Evolutionary conservation across 176 grass and related monocot genomes (phyloP).

Genomic region (Metroxylon sagu): DNA sequence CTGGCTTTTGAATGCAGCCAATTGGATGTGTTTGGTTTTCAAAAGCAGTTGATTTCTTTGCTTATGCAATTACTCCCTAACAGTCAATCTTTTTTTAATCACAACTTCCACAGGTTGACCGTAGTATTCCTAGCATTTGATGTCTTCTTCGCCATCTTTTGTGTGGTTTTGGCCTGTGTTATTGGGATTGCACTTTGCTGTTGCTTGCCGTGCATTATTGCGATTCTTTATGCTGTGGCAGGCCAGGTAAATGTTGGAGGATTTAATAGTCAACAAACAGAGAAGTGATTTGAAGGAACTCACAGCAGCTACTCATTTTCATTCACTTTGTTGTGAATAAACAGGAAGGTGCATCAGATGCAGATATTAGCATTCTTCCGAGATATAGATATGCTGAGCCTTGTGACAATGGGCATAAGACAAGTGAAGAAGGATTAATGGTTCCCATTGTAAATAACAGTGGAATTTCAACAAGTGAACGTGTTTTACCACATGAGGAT

Average conservation of each 20-base stretch:
- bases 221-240: slow-evolving; percentile 84
- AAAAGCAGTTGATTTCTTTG: too few species aligned
- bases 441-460: slow-evolving; percentile 70
- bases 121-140: slow-evolving; percentile 84
- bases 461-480: slow-evolving; percentile 54
- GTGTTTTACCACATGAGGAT: slow-evolving; percentile 72
- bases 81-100: slow-evolving; percentile 5
- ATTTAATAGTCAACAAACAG: not conserved
- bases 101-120: slow-evolving; percentile 43
- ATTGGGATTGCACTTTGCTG: slow-evolving; percentile 96
- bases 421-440: slow-evolving; percentile 69
- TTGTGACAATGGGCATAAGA: slow-evolving; percentile 39
- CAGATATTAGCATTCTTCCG: slow-evolving; percentile 66
- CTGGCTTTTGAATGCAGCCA: too few species aligned
- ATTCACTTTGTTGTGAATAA: slow-evolving; percentile 12
- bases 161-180: slow-evolving; percentile 66
- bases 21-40: too few species aligned
- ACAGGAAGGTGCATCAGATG: slow-evolving; percentile 92
- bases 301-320: not conserved
- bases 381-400: slow-evolving; percentile 81
- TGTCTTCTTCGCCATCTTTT: slow-evolving; percentile 81
- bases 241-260: slow-evolving; percentile 52
- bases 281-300: too few species aligned
- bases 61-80: not conserved
- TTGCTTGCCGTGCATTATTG: slow-evolving; percentile 89